Evolutionary conservation across 768 basidiomycete genomes (phyloP), one percentile per base, ranked within the genome.

Genomic region (Boletus patriciae): DNA sequence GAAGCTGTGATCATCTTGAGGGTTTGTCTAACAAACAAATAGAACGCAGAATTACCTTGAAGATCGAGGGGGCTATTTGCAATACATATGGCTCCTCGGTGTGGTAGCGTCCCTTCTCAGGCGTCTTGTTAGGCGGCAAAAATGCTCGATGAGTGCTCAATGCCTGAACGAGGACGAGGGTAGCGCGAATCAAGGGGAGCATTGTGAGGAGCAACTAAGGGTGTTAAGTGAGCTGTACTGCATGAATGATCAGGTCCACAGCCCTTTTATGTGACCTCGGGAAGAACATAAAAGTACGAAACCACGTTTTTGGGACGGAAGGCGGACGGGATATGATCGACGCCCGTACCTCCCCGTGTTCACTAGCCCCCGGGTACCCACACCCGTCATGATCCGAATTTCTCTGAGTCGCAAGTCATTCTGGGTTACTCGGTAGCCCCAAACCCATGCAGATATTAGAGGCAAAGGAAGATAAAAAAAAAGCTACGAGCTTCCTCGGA

Each of bases 111-210:
- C 73, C 74, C 52, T 82, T 82, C 34, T 65, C 55, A 0, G 75
- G 77, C 0, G 83, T 81, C 11, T 80, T 81, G 64, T 85, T 83
- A 2, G 84, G 84, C 1, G 84, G 82, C 0, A 80, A 80, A 60
- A 76, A 81, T 0, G 82, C 84, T 0, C 77, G 60, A 37, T 82
- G 78, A 62, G 84, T 82, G 64, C 72, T 75, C 27, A 77, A 46
- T 3, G 82, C 80, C 58, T 85, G 83, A 36, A 80, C 55, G 36
- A 76, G 61, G 60, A 81, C 75, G 54, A 86, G 78, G 36, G 70
- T 62, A 18, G 78, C 77, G 21, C 84, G 77, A 33, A 62, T 46
- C 36, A 75, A 54, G 55, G 79, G 67, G 48, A 80, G 78, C 83
- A 86, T 85, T 43, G 50, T 25, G 42, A 54, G 3, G 23, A 21